A percentile compares a stretch with the other conserved stretches of the same genome.
phyloP scores from a whole-genome alignment of 176 grass and related monocot genomes.

The Cenchrus americanus region DNA sequence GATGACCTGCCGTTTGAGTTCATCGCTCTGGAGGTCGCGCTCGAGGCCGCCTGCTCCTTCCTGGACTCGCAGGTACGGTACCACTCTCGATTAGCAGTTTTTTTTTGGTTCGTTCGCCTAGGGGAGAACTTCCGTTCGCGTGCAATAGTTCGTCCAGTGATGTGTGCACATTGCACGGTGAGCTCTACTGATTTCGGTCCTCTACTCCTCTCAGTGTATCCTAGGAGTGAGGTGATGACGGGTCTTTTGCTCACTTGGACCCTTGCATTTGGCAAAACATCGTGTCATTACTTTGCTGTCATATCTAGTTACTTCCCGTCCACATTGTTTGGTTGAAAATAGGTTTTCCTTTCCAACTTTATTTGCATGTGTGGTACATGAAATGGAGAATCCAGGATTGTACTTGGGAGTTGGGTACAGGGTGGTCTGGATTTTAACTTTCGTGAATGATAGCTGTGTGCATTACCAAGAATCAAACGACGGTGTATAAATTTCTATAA shows the following conservation, averaged over 20 bases:
- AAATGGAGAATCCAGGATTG: background rate
- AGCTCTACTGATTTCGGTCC: background rate
- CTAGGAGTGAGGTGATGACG: background rate
- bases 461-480: background rate
- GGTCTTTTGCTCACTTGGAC: background rate
- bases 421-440: background rate
- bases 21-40: conserved; percentile 75
- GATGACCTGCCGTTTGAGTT: conserved; percentile 93
- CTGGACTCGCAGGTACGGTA: conserved; percentile 84
- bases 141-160: background rate
- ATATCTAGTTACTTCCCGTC: background rate
- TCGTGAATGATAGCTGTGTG: background rate
- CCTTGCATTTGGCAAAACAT: conserved; percentile 12
- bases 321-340: conserved; percentile 8
- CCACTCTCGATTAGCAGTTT: background rate
- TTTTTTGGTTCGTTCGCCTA: background rate
- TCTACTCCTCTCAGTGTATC: background rate
- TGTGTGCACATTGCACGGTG: background rate
- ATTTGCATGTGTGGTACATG: background rate
- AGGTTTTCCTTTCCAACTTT: background rate
- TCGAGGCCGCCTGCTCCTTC: conserved; percentile 78
- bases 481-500: background rate
- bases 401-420: background rate
- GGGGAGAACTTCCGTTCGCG: background rate
- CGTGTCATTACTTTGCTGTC: background rate